Evolutionary conservation across 2,329 filamentous ascomycete species (phyloP).

Genomic region (Penicillium vulpinum): DNA sequence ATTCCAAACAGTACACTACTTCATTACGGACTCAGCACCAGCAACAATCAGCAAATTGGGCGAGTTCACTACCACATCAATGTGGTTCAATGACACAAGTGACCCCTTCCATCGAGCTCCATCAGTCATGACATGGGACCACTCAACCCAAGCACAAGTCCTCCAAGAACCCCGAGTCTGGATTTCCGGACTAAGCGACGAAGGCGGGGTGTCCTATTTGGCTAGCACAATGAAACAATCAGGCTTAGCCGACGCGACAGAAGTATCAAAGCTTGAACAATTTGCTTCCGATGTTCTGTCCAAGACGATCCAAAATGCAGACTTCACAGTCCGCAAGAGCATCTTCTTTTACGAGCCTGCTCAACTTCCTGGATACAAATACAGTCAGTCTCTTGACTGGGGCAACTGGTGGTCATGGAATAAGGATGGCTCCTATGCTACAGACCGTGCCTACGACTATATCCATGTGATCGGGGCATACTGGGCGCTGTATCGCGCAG

Average conservation of each 20-base stretch:
- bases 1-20: background rate
- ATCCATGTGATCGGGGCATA: constrained; percentile 58
- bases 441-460: constrained; percentile 60
- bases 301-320: background rate
- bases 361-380: background rate
- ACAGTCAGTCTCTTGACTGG: background rate
- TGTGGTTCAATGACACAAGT: background rate
- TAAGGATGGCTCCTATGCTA: constrained; percentile 38
- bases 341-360: background rate
- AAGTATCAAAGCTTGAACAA: background rate
- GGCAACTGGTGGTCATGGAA: background rate
- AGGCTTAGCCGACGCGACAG: background rate
- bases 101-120: background rate
- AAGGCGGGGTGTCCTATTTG: background rate
- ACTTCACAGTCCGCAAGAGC: background rate
- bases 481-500: constrained; percentile 59
- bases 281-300: background rate
- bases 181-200: background rate
- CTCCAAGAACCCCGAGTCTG: background rate
- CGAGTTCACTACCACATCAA: background rate
- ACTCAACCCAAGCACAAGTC: background rate
- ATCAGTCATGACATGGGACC: background rate
- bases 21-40: background rate
- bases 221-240: background rate
- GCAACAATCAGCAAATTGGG: background rate